phyloP scores from a whole-genome alignment of 768 basidiomycete species.

The Mrakia blollopis region DNA sequence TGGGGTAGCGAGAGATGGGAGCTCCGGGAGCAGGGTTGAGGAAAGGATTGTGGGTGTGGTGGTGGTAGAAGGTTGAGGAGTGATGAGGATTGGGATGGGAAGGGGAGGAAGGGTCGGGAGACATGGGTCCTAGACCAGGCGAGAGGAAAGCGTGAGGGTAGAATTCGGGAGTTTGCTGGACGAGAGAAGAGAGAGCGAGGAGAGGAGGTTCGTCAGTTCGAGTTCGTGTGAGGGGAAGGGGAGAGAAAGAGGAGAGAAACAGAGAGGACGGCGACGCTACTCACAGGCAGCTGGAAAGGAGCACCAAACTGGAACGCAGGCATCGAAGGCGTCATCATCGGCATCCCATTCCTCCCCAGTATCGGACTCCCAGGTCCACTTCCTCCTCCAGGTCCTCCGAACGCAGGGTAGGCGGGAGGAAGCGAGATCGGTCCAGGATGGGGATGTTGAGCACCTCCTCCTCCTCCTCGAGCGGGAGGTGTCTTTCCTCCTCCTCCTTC shows the following conservation, averaged over 20 bases:
- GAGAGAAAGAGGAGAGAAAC: constrained; percentile 42
- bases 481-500: constrained; percentile 30
- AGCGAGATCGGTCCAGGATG: constrained; percentile 68
- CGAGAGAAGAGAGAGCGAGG: not conserved
- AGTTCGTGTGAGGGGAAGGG: constrained; percentile 20
- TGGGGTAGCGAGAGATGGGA: constrained; percentile 42
- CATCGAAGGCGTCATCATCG: constrained; percentile 95
- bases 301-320: constrained; percentile 74
- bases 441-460: constrained; percentile 36
- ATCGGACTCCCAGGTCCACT: constrained; percentile 41
- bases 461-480: not conserved
- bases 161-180: constrained; percentile 48
- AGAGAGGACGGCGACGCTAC: not conserved
- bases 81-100: constrained; percentile 17
- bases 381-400: constrained; percentile 22
- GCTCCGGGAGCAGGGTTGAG: constrained; percentile 62
- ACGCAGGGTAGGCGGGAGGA: constrained; percentile 49
- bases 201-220: constrained; percentile 45
- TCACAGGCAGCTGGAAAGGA: constrained; percentile 11
- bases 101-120: constrained; percentile 14
- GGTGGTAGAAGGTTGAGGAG: constrained; percentile 20
- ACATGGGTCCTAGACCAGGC: constrained; percentile 41
- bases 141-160: constrained; percentile 45
- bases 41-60: constrained; percentile 47
- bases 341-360: constrained; percentile 64